A percentile compares a stretch with the other conserved stretches of the same genome.
phyloP scores from a whole-genome alignment of 1,284 basidiomycete species.

The Cryptococcus maquisensis region DNA sequence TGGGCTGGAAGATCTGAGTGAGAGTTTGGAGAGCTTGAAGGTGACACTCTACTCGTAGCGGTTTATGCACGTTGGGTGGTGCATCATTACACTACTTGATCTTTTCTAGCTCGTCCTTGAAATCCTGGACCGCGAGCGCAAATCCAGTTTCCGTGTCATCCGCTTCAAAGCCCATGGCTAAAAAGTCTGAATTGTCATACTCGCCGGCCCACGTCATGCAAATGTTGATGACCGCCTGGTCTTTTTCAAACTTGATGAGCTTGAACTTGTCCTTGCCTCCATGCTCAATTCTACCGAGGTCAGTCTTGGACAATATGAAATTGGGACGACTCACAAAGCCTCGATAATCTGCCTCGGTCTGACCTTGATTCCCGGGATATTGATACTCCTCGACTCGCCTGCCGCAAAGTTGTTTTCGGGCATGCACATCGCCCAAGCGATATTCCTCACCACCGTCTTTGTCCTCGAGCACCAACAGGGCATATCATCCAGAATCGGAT shows the following conservation, averaged over 20 bases:
- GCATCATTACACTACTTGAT: neutral
- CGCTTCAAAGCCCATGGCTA: conserved; percentile 43
- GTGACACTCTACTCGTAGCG: neutral
- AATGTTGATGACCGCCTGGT: conserved; percentile 45
- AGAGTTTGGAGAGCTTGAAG: neutral
- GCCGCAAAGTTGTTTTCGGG: conserved; percentile 37
- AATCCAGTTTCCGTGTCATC: conserved; percentile 44
- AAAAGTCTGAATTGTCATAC: conserved; percentile 36
- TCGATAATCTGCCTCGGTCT: conserved; percentile 47
- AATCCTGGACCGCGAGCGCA: conserved; percentile 44
- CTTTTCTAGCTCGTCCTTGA: conserved; percentile 37
- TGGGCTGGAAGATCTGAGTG: neutral
- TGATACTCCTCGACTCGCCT: conserved; percentile 39
- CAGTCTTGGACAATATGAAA: neutral
- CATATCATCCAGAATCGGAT: conserved; percentile 50
- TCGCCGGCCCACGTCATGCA: conserved; percentile 48
- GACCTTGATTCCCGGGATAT: conserved; percentile 48
- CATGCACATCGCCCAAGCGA: conserved; percentile 46
- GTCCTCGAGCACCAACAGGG: conserved; percentile 57
- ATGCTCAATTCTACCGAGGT: conserved; percentile 30
- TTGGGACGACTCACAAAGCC: conserved; percentile 35
- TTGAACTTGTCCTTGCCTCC: conserved; percentile 44
- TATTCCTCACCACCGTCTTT: conserved; percentile 51
- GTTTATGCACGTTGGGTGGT: neutral
- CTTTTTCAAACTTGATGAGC: conserved; percentile 45